Base-by-base conservation (phyloP, 169 alveolate species). In the Eimeria necatrix region DNA sequence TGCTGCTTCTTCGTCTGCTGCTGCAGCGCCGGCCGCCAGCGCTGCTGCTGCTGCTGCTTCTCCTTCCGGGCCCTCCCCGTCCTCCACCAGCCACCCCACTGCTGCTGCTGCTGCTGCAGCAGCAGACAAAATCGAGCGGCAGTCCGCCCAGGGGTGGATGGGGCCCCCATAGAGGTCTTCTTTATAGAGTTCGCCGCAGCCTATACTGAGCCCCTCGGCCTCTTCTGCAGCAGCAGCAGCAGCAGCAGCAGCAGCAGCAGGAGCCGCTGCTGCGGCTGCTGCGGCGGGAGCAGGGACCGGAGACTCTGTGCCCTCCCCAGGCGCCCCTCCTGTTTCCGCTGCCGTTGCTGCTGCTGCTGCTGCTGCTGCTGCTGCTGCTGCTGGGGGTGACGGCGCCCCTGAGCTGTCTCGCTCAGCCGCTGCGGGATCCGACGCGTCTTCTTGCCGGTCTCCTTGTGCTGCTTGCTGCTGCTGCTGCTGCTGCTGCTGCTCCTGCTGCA, bases 251-350 rank as follows among this genome's bases (percentile, higher is more conserved):
- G 22, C 85, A 12, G 85, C 56, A 8, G 85, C 85, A 8, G 24
- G 56, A 9, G 85, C 24, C 32, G 85, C 56, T 74, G 85, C 56
- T 68, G 80, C 41, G 12, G 80, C 32, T 68, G 80, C 80, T 68
- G 48, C 80, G 9, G 80, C n/a, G 0, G 48, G 46, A 9, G 80
- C 22, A 18, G 80, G 14, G 1, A n/a, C 80, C 10, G 80, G 41
- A 9, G 80, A 1, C 16, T 22, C 10, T 0, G 4, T 3, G n/a
- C 80, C 22, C 48, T 12, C 48, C 32, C 46, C 9, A n/a, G 14
- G 14, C 32, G 80, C 48, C 32, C 4, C 48, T 22, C 14, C 10
- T 22, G 41, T 12, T 16, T 8, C 14, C n/a, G 20, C 85, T 32
- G 41, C 85, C n/a, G 49, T 12, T 32, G 56, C 85, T 24, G 56